A percentile compares a stretch with the other conserved stretches of the same genome.
These are phyloP conservation scores for Papiliotrema terrestris DNA, from an alignment of 1,284 basidiomycete species.

Conservation along the genomic window DNA sequence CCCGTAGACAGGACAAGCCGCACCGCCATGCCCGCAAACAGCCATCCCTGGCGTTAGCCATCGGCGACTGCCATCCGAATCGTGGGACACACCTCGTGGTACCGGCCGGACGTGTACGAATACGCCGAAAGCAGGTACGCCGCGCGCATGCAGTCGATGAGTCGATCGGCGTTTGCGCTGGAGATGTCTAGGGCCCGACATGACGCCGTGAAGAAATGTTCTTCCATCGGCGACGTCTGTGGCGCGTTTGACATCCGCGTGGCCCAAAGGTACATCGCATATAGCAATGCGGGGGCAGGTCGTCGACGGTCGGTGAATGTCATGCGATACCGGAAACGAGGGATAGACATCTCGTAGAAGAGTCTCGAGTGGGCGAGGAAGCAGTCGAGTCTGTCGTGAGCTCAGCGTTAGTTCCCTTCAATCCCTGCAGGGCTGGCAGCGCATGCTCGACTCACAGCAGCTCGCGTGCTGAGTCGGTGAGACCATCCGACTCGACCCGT, in stretches of 20 bases:
- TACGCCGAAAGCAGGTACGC: slow-evolving; percentile 40
- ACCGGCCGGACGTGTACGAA: slow-evolving; percentile 36
- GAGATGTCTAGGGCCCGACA: slow-evolving; percentile 33
- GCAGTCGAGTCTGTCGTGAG: slow-evolving; percentile 25
- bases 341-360: slow-evolving; percentile 45
- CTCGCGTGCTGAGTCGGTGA: slow-evolving; percentile 30
- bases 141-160: slow-evolving; percentile 39
- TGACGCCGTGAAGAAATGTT: slow-evolving; percentile 35
- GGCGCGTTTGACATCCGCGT: slow-evolving; percentile 39
- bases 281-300: slow-evolving; percentile 37
- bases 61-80: neutral
- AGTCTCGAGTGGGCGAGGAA: slow-evolving; percentile 38
- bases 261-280: slow-evolving; percentile 47
- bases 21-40: slow-evolving; percentile 32
- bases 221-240: slow-evolving; percentile 28
- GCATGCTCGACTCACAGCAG: slow-evolving; percentile 26
- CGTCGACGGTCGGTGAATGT: slow-evolving; percentile 36
- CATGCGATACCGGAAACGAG: slow-evolving; percentile 41
- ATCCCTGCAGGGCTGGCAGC: too few species aligned
- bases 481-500: slow-evolving; percentile 28
- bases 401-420: neutral
- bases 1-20: slow-evolving; percentile 34
- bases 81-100: slow-evolving; percentile 30
- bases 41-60: slow-evolving; percentile 27
- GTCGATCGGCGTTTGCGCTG: slow-evolving; percentile 33